These are phyloP conservation scores for Picea glauca DNA, from an alignment of 75 land plant species.

Conservation along the genomic window DNA sequence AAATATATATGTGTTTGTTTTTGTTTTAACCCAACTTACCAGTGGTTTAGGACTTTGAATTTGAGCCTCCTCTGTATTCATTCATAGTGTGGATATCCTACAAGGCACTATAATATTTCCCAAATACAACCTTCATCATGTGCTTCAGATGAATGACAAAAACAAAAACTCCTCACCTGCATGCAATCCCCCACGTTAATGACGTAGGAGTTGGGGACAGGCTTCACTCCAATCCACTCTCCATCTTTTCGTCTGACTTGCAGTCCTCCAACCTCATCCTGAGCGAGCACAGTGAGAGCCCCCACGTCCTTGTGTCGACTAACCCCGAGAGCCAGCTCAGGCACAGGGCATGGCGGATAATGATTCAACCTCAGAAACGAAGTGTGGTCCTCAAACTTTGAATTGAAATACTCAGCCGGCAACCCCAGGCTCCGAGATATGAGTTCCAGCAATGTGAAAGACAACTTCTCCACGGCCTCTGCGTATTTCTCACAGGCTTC, in stretches of 20 bases:
- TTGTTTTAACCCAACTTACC: too few species aligned
- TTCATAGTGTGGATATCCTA: too few species aligned
- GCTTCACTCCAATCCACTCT: conserved; percentile 68
- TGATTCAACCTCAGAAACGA: conserved; percentile 60
- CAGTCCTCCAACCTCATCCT: conserved; percentile 73
- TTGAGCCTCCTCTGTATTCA: too few species aligned
- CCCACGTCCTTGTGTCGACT: conserved; percentile 80
- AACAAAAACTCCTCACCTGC: conserved; percentile 25
- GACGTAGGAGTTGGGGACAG: conserved; percentile 60
- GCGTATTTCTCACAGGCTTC: conserved; percentile 55
- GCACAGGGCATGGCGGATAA: conserved; percentile 76
- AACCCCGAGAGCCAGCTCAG: conserved; percentile 72
- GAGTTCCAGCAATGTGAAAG: conserved; percentile 57
- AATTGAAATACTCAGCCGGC: conserved; percentile 29
- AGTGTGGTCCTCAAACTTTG: conserved; percentile 44
- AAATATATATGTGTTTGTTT: too few species aligned
- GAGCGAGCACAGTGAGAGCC: conserved; percentile 61
- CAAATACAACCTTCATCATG: neutral
- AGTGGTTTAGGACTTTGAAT: too few species aligned
- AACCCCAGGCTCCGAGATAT: conserved; percentile 57
- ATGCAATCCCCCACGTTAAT: conserved; percentile 66
- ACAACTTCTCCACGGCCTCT: conserved; percentile 42
- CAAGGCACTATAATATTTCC: too few species aligned
- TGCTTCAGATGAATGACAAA: neutral
- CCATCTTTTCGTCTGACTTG: conserved; percentile 64